Base-by-base conservation (phyloP, 441 rosid species). In the Syzygium syzygioides region DNA sequence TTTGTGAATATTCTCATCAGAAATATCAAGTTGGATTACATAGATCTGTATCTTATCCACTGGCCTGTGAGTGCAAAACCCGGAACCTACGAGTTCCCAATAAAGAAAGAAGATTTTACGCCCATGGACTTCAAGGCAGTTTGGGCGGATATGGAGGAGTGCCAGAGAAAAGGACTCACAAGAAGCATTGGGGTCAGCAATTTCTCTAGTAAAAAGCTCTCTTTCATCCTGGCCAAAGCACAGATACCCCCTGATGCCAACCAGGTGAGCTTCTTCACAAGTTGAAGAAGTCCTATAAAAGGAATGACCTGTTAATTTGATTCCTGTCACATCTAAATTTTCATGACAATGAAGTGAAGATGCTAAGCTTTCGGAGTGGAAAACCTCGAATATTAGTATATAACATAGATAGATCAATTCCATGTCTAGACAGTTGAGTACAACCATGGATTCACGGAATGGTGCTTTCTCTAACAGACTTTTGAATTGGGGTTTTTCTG, bases 101-200 rank as follows among this genome's bases (percentile, higher is more conserved):
- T 91, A 28, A 90, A 93, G 87, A 91, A 91, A 57, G 94, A 92
- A 60, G 92, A 93, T 57, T 90, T 93, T 37, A 64, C 90, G 54
- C 37, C 87, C 54, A 86, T 86, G 87, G 87, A 86, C 76, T 66
- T 86, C 83, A 86, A 66, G 45, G 88, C 56, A 64, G 88, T 86
- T 4, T 95, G 97, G 96, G 92, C 90, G 26, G 97, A 94, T 23
- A 95, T 96, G 98, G 96, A 95, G 80, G 93, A 84, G 48, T 9
- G 87, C 48, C 76, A 50, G 83, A 86, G 79, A 59, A 59, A 86
- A 62, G 87, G 87, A 41, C 80, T 86, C 66, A 11, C 88, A 64
- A 30, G 80, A 64, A 57, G 80, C 55, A 86, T 86, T 28, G 56
- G 88, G 41, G 88, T 86, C 88, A 64, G 88, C 55, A 86, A 86